Evolutionary conservation across 2,329 filamentous ascomycete genomes (phyloP).

Genomic region (Fonsecaea nubica): DNA sequence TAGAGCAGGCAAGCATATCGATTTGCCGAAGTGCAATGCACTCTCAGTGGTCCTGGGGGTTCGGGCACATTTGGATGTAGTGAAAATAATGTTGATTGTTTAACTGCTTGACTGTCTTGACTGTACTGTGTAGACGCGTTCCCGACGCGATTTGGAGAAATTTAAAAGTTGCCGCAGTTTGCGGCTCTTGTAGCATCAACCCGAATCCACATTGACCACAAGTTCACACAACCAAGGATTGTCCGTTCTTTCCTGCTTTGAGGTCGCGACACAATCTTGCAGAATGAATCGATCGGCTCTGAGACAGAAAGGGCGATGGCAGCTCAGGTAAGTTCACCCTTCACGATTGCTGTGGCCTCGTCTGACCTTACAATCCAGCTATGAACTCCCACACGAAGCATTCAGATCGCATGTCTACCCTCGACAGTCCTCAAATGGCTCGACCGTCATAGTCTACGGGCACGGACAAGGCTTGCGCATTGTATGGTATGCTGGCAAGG

Average conservation of each 20-base stretch:
- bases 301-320: conserved; percentile 49
- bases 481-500: conserved; percentile 65
- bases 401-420: conserved; percentile 65
- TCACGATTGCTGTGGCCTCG: neutral
- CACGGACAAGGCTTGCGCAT: conserved; percentile 64
- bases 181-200: neutral
- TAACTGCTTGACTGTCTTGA: neutral
- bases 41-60: neutral
- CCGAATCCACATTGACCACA: neutral
- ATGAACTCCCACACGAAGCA: conserved; percentile 65
- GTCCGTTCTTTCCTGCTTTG: neutral
- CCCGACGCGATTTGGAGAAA: conserved; percentile 32
- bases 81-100: conserved; percentile 5
- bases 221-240: neutral
- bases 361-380: conserved; percentile 52
- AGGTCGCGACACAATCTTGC: neutral
- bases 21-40: conserved; percentile 15
- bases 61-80: conserved; percentile 1
- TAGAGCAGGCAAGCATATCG: conserved; percentile 20
- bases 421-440: conserved; percentile 64
- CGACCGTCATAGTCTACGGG: conserved; percentile 66
- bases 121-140: conserved; percentile 26
- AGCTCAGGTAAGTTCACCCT: conserved; percentile 48
- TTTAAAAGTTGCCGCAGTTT: neutral
- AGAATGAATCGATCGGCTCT: conserved; percentile 48